Conservation (phyloP, 306 rosid species). For the Castanopsis chinensis region DNA sequence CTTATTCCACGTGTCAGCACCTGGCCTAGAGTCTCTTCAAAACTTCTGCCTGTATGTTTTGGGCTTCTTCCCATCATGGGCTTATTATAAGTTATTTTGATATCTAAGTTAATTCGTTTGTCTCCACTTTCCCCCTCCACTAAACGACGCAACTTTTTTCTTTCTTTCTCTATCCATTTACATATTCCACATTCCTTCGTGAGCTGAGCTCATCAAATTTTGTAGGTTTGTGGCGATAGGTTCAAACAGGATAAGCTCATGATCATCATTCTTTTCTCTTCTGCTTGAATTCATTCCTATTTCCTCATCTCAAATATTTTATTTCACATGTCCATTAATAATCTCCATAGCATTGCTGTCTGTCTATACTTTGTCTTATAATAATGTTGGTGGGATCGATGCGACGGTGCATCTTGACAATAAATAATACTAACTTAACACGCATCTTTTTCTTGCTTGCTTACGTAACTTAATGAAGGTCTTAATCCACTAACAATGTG, state of each 20-base stretch:
- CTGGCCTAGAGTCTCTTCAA: neutral
- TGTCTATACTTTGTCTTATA: conserved; percentile 4
- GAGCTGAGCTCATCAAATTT: conserved; percentile 37
- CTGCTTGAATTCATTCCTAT: neutral
- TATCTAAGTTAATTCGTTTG: neutral
- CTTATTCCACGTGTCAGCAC: conserved; percentile 1
- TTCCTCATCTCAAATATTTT: neutral
- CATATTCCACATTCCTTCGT: conserved; percentile 26
- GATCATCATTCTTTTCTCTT: conserved; percentile 13
- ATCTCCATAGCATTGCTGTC: conserved; percentile 9
- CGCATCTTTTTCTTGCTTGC: conserved; percentile 20
- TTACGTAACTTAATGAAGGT: conserved; percentile 19
- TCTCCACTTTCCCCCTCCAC: conserved; percentile 56
- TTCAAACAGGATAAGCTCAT: conserved; percentile 45
- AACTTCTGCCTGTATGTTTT: neutral
- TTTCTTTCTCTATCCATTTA: neutral
- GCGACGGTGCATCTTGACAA: conserved; percentile 7
- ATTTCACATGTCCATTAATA: conserved; percentile 10
- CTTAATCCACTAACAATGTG: conserved; percentile 38
- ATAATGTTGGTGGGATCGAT: conserved; percentile 7
- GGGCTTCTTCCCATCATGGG: neutral
- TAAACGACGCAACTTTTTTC: conserved; percentile 21
- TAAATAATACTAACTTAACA: conserved; percentile 19
- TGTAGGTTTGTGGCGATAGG: conserved; percentile 28
- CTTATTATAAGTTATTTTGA: conserved; percentile 11